Evolutionary conservation across 495 filamentous ascomycete genomes (phyloP), one percentile per base, ranked within the genome.

Genomic region (Amphirosellinia nigrospora): DNA sequence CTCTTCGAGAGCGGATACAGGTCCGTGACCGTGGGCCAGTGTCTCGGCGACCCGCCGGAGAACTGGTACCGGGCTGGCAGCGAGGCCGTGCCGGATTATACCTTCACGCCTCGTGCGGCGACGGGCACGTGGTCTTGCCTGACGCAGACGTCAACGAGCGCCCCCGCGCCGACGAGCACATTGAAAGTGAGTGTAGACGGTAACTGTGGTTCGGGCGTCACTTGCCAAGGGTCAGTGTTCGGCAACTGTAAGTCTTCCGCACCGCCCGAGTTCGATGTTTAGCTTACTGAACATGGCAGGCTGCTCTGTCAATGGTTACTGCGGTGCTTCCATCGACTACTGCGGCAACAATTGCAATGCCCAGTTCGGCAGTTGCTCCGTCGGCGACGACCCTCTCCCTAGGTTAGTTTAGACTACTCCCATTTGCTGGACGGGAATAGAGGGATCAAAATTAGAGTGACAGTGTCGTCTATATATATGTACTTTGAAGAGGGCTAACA

Each of bases 21-120:
- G 48, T 82, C 86, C 13, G 91, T 93, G 41, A 92, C 92, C 41
- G 86, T 93, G 30, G 92, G 91, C 2, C 85, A 93, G 71, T 94
- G 92, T 78, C 81, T 95, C 21, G 90, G 87, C 15, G 91, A 94
- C 73, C 86, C 91, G 3, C 71, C 77, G 0, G 86, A 85, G 30
- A 89, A 91, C 75, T 96, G 93, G 93, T 96, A 91, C 75, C 84
- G 88, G 15, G 74, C 76, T 26, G 76, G 74, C 28, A 71, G 72
- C 3, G 70, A 70, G 34, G 36, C 74, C 32, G 80, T 75, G 23
- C 70, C 72, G 28, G 48, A 72, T 45, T 70, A 74, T 62, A 69
- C 69, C 69, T 74, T 73, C 71, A 71, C 60, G 59, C 66, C 69
- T 55, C 72, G 73, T 41, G 53, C 63, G 53, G 63, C 74, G 11